A percentile compares a stretch with the other conserved stretches of the same genome.
Evolutionary conservation across 768 basidiomycete genomes (phyloP).

Genomic region (Cystofilobasidium macerans): DNA sequence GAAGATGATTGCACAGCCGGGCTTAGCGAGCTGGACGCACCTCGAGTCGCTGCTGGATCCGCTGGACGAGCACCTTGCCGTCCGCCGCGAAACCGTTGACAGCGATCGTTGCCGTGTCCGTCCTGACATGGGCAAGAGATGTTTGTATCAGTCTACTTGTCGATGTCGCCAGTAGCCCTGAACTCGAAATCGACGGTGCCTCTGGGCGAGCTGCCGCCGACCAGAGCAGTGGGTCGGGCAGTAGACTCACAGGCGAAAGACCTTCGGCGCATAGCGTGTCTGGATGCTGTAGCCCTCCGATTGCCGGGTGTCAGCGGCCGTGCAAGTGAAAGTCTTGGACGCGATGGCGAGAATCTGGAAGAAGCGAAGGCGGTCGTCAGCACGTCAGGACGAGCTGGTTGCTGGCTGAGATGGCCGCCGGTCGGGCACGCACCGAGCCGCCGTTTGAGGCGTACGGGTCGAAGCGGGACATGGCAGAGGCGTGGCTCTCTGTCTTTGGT

Average conservation of each 20-base stretch:
- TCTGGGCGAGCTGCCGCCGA: too few species aligned
- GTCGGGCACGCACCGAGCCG: conserved; percentile 47
- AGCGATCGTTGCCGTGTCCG: conserved; percentile 82
- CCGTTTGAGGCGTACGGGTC: conserved; percentile 89
- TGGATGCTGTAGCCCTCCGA: conserved; percentile 96
- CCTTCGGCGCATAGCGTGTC: conserved; percentile 91
- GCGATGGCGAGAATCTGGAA: conserved; percentile 49
- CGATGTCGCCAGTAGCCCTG: conserved; percentile 25
- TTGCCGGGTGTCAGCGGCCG: conserved; percentile 93
- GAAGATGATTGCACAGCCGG: background rate
- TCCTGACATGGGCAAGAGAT: conserved; percentile 44
- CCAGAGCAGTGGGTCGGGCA: background rate
- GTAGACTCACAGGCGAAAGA: conserved; percentile 72
- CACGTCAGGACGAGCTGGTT: background rate
- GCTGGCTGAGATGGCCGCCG: background rate
- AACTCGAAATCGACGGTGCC: too few species aligned
- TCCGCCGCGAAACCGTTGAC: conserved; percentile 97
- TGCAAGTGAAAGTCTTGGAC: conserved; percentile 51
- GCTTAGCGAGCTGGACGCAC: conserved; percentile 47
- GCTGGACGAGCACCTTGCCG: conserved; percentile 95
- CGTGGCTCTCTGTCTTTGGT: too few species aligned
- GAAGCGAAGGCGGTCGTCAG: background rate
- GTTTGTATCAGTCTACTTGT: conserved; percentile 7
- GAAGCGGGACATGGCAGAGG: conserved; percentile 43
- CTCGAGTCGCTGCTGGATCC: conserved; percentile 87